Evolutionary conservation across 495 filamentous ascomycete species (phyloP).

Genomic region (Hypoxylon fragiforme): DNA sequence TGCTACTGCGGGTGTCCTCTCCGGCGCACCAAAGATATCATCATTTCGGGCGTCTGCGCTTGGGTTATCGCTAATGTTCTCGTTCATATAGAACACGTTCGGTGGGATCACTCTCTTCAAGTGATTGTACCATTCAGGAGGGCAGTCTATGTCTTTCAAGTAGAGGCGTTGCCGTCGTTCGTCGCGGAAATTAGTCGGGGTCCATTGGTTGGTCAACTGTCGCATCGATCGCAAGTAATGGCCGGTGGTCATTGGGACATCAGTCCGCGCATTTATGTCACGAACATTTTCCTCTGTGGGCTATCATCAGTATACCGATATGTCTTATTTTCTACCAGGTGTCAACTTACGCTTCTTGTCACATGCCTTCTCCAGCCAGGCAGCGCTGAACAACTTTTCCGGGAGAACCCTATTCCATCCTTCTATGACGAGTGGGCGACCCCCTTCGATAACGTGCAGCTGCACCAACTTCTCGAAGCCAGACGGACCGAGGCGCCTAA

Average conservation of each 20-base stretch:
- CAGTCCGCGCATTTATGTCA: constrained; percentile 67
- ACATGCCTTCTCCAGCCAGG: constrained; percentile 75
- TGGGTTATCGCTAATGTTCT: constrained; percentile 60
- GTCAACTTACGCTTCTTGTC: constrained; percentile 68
- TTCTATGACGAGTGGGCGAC: constrained; percentile 85
- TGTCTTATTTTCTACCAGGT: no score
- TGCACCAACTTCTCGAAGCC: constrained; percentile 80
- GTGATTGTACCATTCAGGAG: constrained; percentile 76
- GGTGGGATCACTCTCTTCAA: constrained; percentile 77
- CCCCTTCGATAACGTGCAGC: constrained; percentile 77
- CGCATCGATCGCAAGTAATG: constrained; percentile 88
- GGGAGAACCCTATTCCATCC: constrained; percentile 74
- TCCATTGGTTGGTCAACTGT: constrained; percentile 75
- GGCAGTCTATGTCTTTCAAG: constrained; percentile 94
- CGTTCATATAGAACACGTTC: constrained; percentile 82
- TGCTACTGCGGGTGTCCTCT: constrained; percentile 49
- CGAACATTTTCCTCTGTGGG: constrained; percentile 64
- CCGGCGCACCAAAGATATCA: constrained; percentile 54
- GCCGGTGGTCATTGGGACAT: constrained; percentile 77
- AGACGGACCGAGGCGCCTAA: constrained; percentile 69
- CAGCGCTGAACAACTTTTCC: constrained; percentile 69
- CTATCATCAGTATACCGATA: constrained; percentile 13
- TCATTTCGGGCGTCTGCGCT: constrained; percentile 32
- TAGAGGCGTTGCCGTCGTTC: constrained; percentile 81
- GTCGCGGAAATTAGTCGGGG: constrained; percentile 65